phyloP scores from a whole-genome alignment of 129 eudicot genomes.

The Helianthus annuus region DNA sequence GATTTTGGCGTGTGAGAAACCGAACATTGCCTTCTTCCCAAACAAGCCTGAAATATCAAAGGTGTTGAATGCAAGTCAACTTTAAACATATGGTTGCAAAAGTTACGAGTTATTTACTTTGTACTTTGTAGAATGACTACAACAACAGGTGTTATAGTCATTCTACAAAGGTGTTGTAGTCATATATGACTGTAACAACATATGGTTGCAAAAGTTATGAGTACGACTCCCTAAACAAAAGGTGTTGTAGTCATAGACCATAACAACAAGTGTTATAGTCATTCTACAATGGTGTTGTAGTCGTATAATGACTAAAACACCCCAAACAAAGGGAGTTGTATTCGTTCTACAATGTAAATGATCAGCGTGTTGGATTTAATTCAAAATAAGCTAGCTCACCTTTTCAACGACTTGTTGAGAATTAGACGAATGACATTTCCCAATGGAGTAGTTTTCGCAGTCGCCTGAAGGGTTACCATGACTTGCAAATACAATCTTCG shows the following conservation, averaged over 20 bases:
- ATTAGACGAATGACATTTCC: constrained; percentile 55
- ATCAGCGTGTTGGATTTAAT: constrained; percentile 19
- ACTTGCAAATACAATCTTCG: constrained; percentile 63
- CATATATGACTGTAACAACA: background rate
- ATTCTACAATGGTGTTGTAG: background rate
- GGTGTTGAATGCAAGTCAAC: background rate
- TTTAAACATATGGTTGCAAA: background rate
- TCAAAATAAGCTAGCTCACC: constrained; percentile 33
- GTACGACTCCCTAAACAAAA: too few species aligned
- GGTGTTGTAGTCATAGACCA: background rate
- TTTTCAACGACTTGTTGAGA: constrained; percentile 48
- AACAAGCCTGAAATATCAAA: constrained; percentile 49
- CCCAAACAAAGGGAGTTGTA: background rate
- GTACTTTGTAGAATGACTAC: background rate
- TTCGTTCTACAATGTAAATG: background rate
- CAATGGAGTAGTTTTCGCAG: constrained; percentile 49
- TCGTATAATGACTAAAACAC: background rate
- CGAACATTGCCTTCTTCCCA: constrained; percentile 55
- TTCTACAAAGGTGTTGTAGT: background rate
- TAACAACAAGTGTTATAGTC: background rate
- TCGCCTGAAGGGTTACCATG: constrained; percentile 62
- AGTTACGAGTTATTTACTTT: background rate
- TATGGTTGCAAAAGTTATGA: too few species aligned
- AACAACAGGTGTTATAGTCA: background rate
- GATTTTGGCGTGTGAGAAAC: constrained; percentile 30